These are phyloP conservation scores for Thielaviopsis euricoi DNA, from an alignment of 2,329 filamentous ascomycete species.

Conservation along the genomic window DNA sequence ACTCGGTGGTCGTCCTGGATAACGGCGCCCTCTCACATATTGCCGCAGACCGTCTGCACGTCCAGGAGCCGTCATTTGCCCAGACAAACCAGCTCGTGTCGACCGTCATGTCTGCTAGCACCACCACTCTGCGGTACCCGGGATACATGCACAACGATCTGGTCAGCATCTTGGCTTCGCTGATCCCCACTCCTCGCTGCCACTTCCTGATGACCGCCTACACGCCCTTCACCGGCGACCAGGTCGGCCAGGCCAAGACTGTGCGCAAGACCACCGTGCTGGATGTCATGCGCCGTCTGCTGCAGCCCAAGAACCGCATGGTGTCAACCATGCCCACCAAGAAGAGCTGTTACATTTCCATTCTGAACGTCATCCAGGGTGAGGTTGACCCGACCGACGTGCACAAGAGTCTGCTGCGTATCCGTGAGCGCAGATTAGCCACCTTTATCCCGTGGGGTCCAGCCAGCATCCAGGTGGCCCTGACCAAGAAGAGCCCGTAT, in stretches of 20 bases:
- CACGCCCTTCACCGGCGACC: conserved; percentile 91
- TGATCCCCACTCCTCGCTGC: conserved; percentile 90
- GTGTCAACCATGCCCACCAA: conserved; percentile 90
- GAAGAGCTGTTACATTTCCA: conserved; percentile 97
- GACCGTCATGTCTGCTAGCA: conserved; percentile 97
- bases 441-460: conserved; percentile 98
- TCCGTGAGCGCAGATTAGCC: conserved; percentile 81
- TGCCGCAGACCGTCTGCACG: conserved; percentile 82
- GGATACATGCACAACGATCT: conserved; percentile 99
- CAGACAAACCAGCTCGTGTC: conserved; percentile 95
- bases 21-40: conserved; percentile 90
- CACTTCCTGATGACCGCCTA: conserved; percentile 99
- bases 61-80: conserved; percentile 88
- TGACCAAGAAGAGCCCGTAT: conserved; percentile 94
- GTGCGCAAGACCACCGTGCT: conserved; percentile 95
- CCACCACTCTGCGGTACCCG: conserved; percentile 87
- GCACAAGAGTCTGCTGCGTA: conserved; percentile 92
- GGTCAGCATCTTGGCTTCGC: conserved; percentile 84
- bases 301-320: conserved; percentile 99
- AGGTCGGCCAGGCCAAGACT: conserved; percentile 91
- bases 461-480: conserved; percentile 88
- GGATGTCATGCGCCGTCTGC: conserved; percentile 86
- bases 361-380: conserved; percentile 96
- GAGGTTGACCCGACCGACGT: conserved; percentile 97
- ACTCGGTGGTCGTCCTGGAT: conserved; percentile 93